A percentile compares a stretch with the other conserved stretches of the same genome.
Evolutionary conservation across 75 land plant species (phyloP).

Genomic region (Picea sitchensis): DNA sequence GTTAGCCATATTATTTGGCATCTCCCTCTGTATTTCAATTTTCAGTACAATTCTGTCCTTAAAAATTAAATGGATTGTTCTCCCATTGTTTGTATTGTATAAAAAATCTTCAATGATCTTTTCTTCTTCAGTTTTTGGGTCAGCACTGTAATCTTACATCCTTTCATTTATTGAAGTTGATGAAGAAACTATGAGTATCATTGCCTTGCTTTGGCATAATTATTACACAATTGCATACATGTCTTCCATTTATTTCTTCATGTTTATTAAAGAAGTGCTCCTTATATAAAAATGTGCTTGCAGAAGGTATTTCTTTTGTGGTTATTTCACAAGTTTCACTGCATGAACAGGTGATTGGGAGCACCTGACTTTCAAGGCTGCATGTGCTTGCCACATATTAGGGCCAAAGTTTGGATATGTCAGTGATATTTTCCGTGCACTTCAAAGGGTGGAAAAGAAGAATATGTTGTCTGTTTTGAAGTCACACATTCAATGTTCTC

Average conservation of each 20-base stretch:
- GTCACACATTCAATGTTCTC: constrained; percentile 2
- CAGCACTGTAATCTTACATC: too few species aligned
- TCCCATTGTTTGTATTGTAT: neutral
- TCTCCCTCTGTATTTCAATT: neutral
- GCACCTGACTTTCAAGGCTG: neutral
- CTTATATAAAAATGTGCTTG: neutral
- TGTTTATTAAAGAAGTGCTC: neutral
- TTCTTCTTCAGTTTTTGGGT: too few species aligned
- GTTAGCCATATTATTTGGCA: neutral
- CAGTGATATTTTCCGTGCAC: neutral
- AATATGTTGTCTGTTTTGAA: constrained; percentile 4
- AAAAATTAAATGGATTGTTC: neutral
- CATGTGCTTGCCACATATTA: constrained; percentile 4
- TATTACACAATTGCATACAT: neutral
- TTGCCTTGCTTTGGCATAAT: neutral
- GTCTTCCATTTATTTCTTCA: neutral
- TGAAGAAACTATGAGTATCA: neutral
- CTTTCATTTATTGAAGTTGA: neutral
- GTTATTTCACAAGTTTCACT: constrained; percentile 2
- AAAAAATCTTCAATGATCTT: neutral
- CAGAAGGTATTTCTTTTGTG: neutral
- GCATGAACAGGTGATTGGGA: constrained; percentile 3
- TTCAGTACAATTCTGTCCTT: neutral
- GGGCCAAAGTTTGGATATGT: constrained; percentile 11
- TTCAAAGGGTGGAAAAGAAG: constrained; percentile 8